Conservation (phyloP, 768 basidiomycete species). For the Leccinum imitatum region DNA sequence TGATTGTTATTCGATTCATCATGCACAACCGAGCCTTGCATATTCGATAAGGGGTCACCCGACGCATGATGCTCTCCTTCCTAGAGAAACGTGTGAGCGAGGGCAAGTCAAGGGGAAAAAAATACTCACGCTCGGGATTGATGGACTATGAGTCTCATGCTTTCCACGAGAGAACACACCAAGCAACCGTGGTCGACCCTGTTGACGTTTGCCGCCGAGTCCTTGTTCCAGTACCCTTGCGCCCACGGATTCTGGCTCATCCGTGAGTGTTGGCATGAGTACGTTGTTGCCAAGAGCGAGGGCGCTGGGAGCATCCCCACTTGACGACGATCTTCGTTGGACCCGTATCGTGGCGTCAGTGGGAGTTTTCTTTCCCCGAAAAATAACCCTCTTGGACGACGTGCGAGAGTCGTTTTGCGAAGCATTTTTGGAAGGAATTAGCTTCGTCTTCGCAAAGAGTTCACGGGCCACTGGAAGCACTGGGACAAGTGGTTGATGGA, state of each 20-base stretch:
- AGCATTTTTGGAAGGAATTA: constrained; percentile 46
- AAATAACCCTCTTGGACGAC: constrained; percentile 20
- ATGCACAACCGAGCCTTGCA: constrained; percentile 5
- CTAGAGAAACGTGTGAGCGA: background rate
- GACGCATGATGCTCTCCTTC: constrained; percentile 11
- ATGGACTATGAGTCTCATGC: constrained; percentile 6
- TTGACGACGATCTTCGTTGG: constrained; percentile 26
- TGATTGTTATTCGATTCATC: constrained; percentile 3
- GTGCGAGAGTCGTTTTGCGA: constrained; percentile 30
- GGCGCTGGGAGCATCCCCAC: constrained; percentile 2
- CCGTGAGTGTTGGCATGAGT: constrained; percentile 35
- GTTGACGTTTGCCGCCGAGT: constrained; percentile 16
- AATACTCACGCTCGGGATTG: constrained; percentile 15
- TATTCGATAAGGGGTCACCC: background rate
- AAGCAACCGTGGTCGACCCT: constrained; percentile 33
- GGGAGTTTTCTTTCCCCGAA: constrained; percentile 21
- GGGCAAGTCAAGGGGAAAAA: background rate
- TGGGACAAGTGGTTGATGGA: constrained; percentile 75
- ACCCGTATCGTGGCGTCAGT: constrained; percentile 14
- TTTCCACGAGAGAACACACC: constrained; percentile 29
- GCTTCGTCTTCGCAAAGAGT: constrained; percentile 74
- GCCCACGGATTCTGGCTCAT: constrained; percentile 43
- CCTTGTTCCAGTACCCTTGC: constrained; percentile 16
- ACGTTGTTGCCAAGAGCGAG: constrained; percentile 12
- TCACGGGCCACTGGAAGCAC: constrained; percentile 79